phyloP scores from a whole-genome alignment of 805 yeast species.

The Metschnikowia cubensis region DNA sequence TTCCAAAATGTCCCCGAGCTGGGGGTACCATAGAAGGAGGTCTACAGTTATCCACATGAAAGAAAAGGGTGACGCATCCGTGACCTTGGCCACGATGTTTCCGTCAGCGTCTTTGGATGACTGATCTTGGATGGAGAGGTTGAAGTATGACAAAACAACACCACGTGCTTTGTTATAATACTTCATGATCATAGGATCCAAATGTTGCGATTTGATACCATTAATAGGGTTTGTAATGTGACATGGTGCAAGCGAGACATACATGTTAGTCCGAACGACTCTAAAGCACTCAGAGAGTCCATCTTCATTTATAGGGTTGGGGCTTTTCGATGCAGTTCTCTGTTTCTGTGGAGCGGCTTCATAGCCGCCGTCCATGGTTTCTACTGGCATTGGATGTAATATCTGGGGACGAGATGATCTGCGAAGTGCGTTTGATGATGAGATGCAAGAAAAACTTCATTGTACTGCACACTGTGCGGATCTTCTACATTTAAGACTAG shows the following conservation, averaged over 20 bases:
- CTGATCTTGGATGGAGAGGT: slow-evolving; percentile 36
- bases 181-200: slow-evolving; percentile 86
- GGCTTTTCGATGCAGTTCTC: slow-evolving; percentile 20
- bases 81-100: slow-evolving; percentile 57
- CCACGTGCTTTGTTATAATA: slow-evolving; percentile 72
- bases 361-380: not conserved
- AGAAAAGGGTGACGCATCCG: slow-evolving; percentile 81
- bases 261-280: slow-evolving; percentile 54
- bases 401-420: slow-evolving; percentile 1
- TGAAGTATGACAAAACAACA: slow-evolving; percentile 75
- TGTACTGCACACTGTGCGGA: slow-evolving; percentile 10
- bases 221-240: slow-evolving; percentile 63
- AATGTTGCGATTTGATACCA: slow-evolving; percentile 83
- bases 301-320: slow-evolving; percentile 36
- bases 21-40: slow-evolving; percentile 85
- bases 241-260: slow-evolving; percentile 85
- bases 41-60: slow-evolving; percentile 85
- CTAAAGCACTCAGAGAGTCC: slow-evolving; percentile 70
- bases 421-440: slow-evolving; percentile 11
- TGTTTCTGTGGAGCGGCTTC: slow-evolving; percentile 1
- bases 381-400: slow-evolving; percentile 10
- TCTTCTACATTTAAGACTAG: not conserved
- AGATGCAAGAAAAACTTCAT: slow-evolving; percentile 13
- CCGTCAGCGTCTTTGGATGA: slow-evolving; percentile 33
- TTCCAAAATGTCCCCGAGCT: slow-evolving; percentile 78